Evolutionary conservation across 2,329 filamentous ascomycete species (phyloP).

Genomic region (Fusarium sp.): DNA sequence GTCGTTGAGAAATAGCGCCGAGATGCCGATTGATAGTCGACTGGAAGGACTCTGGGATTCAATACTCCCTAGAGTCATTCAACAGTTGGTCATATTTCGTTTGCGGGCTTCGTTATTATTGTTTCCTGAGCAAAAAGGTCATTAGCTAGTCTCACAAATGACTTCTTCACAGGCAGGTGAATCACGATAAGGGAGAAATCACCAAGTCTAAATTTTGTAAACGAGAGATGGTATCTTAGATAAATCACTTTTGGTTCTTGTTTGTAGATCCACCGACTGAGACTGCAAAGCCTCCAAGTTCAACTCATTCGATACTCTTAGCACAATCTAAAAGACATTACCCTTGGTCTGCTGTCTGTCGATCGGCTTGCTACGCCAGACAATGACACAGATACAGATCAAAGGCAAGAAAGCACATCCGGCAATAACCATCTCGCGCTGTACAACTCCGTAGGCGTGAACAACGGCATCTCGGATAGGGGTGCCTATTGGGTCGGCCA

Average conservation of each 20-base stretch:
- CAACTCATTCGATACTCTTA: not conserved
- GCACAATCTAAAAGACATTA: slow-evolving; percentile 54
- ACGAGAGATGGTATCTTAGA: not conserved
- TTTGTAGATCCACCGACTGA: not conserved
- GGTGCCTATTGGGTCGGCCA: slow-evolving; percentile 58
- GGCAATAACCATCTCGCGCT: slow-evolving; percentile 57
- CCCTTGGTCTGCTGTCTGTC: slow-evolving; percentile 62
- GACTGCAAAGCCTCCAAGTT: not conserved
- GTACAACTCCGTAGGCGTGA: slow-evolving; percentile 63
- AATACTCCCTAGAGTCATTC: not conserved
- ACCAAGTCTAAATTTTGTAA: not conserved
- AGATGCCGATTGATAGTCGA: not conserved
- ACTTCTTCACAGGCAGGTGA: too few relatives aligned
- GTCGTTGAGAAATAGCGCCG: not conserved
- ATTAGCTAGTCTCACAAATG: not conserved
- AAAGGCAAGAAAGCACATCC: slow-evolving; percentile 47
- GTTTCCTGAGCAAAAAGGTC: not conserved
- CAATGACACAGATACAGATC: slow-evolving; percentile 52
- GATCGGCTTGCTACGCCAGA: slow-evolving; percentile 60
- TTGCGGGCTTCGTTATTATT: not conserved
- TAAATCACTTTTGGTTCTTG: not conserved
- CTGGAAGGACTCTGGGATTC: not conserved
- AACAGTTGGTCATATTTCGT: not conserved
- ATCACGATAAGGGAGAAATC: not conserved
- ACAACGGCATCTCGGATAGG: slow-evolving; percentile 64